Evolutionary conservation across 108 stramenopile genomes (phyloP).

Genomic region (Discostella stelligeroides): DNA sequence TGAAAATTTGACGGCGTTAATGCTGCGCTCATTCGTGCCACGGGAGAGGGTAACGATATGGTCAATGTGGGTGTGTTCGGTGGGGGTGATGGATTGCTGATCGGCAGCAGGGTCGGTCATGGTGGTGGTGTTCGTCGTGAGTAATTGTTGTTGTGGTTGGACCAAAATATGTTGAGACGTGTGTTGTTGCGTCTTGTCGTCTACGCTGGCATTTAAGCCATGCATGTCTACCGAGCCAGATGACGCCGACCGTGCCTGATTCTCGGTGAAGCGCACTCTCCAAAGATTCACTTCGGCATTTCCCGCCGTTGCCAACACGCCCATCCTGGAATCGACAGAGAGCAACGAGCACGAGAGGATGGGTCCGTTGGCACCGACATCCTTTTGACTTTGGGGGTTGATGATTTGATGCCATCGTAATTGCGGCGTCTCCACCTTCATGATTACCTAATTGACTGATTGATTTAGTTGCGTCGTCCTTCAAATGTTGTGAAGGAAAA

Average conservation of each 20-base stretch:
- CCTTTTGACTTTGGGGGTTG: constrained; percentile 65
- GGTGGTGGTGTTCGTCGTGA: constrained; percentile 12
- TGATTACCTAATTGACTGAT: constrained; percentile 40
- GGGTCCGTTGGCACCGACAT: constrained; percentile 86
- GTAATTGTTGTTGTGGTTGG: constrained; percentile 16
- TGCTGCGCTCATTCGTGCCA: constrained; percentile 57
- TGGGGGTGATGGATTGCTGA: constrained; percentile 4
- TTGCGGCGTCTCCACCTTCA: constrained; percentile 97
- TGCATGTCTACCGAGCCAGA: not conserved
- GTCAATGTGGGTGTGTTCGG: constrained; percentile 51
- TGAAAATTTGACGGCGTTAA: constrained; percentile 73
- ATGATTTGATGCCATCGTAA: constrained; percentile 83
- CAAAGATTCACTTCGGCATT: constrained; percentile 87
- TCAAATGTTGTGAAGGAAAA: not conserved
- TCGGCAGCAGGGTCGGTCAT: not conserved
- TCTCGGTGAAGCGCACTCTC: constrained; percentile 37
- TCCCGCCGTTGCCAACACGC: constrained; percentile 91
- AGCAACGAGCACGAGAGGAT: constrained; percentile 66
- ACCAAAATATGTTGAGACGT: constrained; percentile 14
- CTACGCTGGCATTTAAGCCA: not conserved
- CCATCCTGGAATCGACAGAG: constrained; percentile 12
- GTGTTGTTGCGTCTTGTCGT: not conserved
- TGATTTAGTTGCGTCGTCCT: not conserved
- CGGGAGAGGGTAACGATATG: constrained; percentile 69
- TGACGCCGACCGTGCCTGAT: not conserved